Conservation (phyloP, 345 rosid species). For the Angophora floribunda region DNA sequence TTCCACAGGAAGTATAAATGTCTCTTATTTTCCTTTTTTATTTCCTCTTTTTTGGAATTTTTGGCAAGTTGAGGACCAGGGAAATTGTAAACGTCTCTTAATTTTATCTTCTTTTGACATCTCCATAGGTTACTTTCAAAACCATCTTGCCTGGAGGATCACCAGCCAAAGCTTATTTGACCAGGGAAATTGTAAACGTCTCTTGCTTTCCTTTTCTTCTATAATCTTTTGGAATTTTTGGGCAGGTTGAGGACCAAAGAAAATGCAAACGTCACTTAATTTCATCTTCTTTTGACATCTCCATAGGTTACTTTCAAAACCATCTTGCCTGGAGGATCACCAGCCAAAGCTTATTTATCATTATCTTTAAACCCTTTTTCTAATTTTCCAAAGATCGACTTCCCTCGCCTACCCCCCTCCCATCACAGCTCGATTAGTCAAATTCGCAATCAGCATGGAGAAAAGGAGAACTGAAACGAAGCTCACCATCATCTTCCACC, state of each 20-base stretch:
- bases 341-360: neutral
- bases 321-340: neutral
- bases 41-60: too few species aligned
- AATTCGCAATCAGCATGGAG: neutral
- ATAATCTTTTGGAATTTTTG: too few species aligned
- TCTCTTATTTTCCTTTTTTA: too few species aligned
- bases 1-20: too few species aligned
- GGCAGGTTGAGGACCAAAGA: too few species aligned
- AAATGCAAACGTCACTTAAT: too few species aligned
- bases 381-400: too few species aligned
- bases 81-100: neutral
- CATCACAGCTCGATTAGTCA: neutral
- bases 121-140: neutral
- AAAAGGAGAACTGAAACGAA: neutral
- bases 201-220: too few species aligned
- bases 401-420: too few species aligned
- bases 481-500: neutral
- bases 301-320: neutral
- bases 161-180: neutral
- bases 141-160: neutral
- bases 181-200: neutral
- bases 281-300: neutral
- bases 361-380: neutral
- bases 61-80: neutral
- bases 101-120: too few species aligned